Evolutionary conservation across 192 early-diverging fungal genomes (phyloP), one percentile per base, ranked within the genome.

Genomic region (Coemansia sp.): DNA sequence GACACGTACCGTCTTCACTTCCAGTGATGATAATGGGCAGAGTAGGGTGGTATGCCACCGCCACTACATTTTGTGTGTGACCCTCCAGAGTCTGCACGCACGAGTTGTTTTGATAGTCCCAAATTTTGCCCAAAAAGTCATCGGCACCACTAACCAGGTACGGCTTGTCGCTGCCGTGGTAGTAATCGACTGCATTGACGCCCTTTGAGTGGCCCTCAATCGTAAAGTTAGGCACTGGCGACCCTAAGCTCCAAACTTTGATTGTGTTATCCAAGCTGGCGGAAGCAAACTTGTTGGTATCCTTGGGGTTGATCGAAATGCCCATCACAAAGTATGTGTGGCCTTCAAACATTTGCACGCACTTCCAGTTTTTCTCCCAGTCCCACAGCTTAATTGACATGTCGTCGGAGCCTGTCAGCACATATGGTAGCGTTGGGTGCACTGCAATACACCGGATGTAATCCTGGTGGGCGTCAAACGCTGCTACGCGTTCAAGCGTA

Each of bases 81-180:
- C 97, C 97, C 75, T 98, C 94, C 51, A 99, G 84, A 6, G 96
- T 99, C 74, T 96, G 94, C 12, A 99, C 94, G 69, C 96, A 98
- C 15, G 92, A 93, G 77, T 96, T 98, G 85, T 97, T 99, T 67
- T 98, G 96, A 70, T 98, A 98, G 70, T 99, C 97, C 97, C 97
- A 99, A 31, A 99, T 88, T 55, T 96, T 97, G 60, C 91, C 85
- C 30, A 86, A 84, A 80, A 91, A 86, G 78, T 99, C 97, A 60
- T 99, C 97, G 16, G 91, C 97, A 11, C 91, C 94, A 38, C 88
- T 91, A 37, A 97, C 87, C 30, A 99, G 72, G 57, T 99, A 99
- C 7, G 97, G 97, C 70, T 96, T 97, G 70, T 99, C 97, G 37
- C 89, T 90, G 21, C 94, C 97, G 59, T 93, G 86, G 78, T 97